A percentile compares a stretch with the other conserved stretches of the same genome.
Conservation (phyloP, 768 basidiomycete species). For the Tylopilus plumbeoviolaceoides region DNA sequence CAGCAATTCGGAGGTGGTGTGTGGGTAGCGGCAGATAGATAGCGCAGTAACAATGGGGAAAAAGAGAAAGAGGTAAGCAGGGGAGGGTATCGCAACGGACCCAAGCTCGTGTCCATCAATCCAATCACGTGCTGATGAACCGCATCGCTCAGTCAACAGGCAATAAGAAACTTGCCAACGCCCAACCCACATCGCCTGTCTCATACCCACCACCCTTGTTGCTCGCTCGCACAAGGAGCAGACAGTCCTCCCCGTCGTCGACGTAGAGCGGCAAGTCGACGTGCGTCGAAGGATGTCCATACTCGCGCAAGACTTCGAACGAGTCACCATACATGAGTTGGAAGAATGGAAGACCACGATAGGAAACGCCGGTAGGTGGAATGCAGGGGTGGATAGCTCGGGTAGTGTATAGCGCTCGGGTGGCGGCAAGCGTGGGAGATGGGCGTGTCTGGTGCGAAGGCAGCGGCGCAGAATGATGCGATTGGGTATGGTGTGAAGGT, state of each 20-base stretch:
- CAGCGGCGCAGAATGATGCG: slow-evolving; percentile 3
- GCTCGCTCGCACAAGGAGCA: slow-evolving; percentile 63
- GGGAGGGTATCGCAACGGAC: slow-evolving; percentile 14
- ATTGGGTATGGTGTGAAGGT: slow-evolving; percentile 15
- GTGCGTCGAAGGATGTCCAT: slow-evolving; percentile 74
- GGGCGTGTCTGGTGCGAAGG: slow-evolving; percentile 18
- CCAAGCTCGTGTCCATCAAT: slow-evolving; percentile 4
- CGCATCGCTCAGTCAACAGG: slow-evolving; percentile 41
- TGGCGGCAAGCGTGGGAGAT: slow-evolving; percentile 24
- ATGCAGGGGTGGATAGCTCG: slow-evolving; percentile 65
- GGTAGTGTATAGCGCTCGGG: slow-evolving; percentile 59
- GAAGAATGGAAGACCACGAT: slow-evolving; percentile 77
- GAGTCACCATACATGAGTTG: slow-evolving; percentile 57
- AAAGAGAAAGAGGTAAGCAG: background rate
- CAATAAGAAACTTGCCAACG: slow-evolving; percentile 74
- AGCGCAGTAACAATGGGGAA: slow-evolving; percentile 4
- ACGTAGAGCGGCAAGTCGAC: slow-evolving; percentile 71
- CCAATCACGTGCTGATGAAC: background rate
- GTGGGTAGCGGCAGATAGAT: slow-evolving; percentile 11
- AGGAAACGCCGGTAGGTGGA: slow-evolving; percentile 59
- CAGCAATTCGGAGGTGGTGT: background rate
- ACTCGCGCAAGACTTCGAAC: slow-evolving; percentile 68
- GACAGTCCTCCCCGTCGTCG: slow-evolving; percentile 73
- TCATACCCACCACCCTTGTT: slow-evolving; percentile 23
- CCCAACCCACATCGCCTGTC: slow-evolving; percentile 65